phyloP scores from a whole-genome alignment of 2,329 filamentous ascomycete species.

The Alternaria brassicae region DNA sequence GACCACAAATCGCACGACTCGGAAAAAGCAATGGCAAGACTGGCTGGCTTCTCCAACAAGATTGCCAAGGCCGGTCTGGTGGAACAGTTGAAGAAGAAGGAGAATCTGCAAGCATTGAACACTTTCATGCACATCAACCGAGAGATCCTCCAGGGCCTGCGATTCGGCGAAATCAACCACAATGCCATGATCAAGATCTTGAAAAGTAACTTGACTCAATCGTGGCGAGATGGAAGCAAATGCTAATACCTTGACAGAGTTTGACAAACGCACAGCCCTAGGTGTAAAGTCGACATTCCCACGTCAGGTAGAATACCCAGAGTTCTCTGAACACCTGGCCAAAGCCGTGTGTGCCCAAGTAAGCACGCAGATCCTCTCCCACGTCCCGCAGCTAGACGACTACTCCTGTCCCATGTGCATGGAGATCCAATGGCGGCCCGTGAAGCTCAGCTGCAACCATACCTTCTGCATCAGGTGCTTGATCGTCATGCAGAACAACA shows the following conservation, averaged over 20 bases:
- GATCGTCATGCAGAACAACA: conserved; percentile 76
- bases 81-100: conserved; percentile 67
- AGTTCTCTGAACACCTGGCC: conserved; percentile 71
- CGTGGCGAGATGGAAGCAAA: not conserved
- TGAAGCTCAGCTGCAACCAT: conserved; percentile 77
- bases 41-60: conserved; percentile 75
- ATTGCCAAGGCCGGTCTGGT: conserved; percentile 67
- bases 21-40: conserved; percentile 68
- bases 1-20: conserved; percentile 73
- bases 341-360: conserved; percentile 79
- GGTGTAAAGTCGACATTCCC: conserved; percentile 71
- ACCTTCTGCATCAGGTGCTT: conserved; percentile 86
- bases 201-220: conserved; percentile 67
- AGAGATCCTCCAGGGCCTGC: conserved; percentile 77
- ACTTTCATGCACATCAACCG: conserved; percentile 77
- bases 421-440: conserved; percentile 78
- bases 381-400: conserved; percentile 83
- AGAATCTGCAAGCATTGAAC: conserved; percentile 69
- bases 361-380: conserved; percentile 72
- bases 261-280: conserved; percentile 83
- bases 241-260: conserved; percentile 61
- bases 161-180: conserved; percentile 85
- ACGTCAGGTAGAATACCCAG: conserved; percentile 61
- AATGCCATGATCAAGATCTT: conserved; percentile 81
- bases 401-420: conserved; percentile 84